A percentile compares a stretch with the other conserved stretches of the same genome.
Conservation (phyloP, 2,329 filamentous ascomycete species). For the Cladosporium sp. region DNA sequence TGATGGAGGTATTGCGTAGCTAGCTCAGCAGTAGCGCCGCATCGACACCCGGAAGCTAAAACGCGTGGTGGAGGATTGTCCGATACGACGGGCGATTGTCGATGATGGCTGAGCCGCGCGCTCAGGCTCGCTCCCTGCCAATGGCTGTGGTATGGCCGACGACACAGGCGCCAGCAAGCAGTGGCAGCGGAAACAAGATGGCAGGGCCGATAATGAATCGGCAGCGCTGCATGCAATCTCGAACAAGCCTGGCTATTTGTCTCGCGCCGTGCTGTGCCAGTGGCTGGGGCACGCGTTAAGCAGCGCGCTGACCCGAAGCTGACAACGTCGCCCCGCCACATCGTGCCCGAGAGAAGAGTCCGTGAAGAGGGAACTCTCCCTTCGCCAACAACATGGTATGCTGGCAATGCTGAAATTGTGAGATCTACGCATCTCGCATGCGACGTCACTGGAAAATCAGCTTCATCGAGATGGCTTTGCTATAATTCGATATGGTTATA, state of each 20-base stretch:
- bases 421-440: not conserved
- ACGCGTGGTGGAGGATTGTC: conserved; percentile 1
- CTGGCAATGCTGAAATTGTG: not conserved
- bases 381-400: not conserved
- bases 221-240: conserved; percentile 6
- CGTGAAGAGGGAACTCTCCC: not conserved
- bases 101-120: not conserved
- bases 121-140: not conserved
- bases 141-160: not conserved
- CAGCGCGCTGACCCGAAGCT: not conserved
- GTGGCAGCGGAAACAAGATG: not conserved
- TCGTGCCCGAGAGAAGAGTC: not conserved
- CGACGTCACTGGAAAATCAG: not conserved
- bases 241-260: not conserved
- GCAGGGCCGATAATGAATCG: conserved; percentile 2
- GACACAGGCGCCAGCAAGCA: not conserved
- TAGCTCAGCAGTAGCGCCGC: conserved; percentile 1
- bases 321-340: not conserved
- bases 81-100: not conserved
- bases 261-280: not conserved
- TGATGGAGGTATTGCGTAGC: conserved; percentile 8
- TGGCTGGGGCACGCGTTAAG: not conserved
- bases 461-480: not conserved
- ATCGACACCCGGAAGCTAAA: conserved; percentile 4
- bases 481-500: not conserved